Evolutionary conservation across 371 early-diverging fungal genomes (phyloP).

Genomic region (Rhizopus sp.): DNA sequence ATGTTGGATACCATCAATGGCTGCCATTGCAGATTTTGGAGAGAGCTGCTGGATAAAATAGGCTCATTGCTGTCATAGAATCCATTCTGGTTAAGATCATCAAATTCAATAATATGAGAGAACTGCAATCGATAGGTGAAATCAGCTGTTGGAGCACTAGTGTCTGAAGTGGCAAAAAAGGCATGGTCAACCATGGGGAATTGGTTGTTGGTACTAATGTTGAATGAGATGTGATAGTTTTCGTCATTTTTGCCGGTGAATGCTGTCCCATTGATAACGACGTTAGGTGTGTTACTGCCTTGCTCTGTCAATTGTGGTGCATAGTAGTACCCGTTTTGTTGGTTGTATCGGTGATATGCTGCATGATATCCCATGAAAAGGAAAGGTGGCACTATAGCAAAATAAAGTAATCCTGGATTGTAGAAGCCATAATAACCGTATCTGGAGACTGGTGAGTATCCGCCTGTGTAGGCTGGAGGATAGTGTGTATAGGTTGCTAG

Average conservation of each 20-base stretch:
- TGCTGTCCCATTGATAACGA: constrained; percentile 44
- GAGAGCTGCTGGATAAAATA: constrained; percentile 27
- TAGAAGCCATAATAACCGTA: constrained; percentile 42
- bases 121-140: constrained; percentile 40
- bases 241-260: constrained; percentile 29
- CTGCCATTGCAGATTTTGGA: constrained; percentile 35
- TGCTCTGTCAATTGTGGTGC: constrained; percentile 39
- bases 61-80: constrained; percentile 40
- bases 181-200: constrained; percentile 40
- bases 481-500: constrained; percentile 41
- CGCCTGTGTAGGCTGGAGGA: constrained; percentile 35
- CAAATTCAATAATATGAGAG: constrained; percentile 42
- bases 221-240: constrained; percentile 41
- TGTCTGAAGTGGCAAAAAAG: constrained; percentile 44
- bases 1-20: constrained; percentile 37
- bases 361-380: constrained; percentile 37
- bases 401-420: constrained; percentile 42
- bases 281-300: constrained; percentile 27
- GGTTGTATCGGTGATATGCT: constrained; percentile 45
- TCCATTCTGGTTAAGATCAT: constrained; percentile 47
- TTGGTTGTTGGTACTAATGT: constrained; percentile 32
- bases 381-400: constrained; percentile 38
- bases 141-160: constrained; percentile 35
- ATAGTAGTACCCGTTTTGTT: constrained; percentile 44
- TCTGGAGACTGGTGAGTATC: constrained; percentile 32